Base-by-base conservation (phyloP, 2,329 filamentous ascomycete species). In the Aspergillus brunneoviolaceus region DNA sequence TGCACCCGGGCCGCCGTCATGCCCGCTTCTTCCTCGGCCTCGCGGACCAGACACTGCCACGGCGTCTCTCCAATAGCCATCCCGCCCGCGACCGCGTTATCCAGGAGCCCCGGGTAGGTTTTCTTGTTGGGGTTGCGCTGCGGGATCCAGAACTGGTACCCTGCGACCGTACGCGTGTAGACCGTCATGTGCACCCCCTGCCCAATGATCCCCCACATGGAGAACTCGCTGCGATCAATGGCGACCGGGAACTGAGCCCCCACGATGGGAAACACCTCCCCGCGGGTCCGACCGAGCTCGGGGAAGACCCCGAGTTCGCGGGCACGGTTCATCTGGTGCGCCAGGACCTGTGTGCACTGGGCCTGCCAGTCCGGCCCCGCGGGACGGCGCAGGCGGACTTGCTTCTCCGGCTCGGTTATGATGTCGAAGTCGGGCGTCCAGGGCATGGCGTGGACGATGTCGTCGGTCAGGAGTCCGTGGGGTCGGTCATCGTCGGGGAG, bases 71-170 rank as follows among this genome's bases (percentile, higher is more conserved):
- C 59, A 2, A 51, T 25, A 9, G 59, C 59, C 56, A 61, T 58
- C 11, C 59, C 59, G 5, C 59, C 59, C 5, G 59, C 59, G 12
- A 61, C 59, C 4, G 59, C 50, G 53, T 61, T 61, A 42, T 61
- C 59, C 27, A 61, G 23, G 29, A 54, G 21, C 1, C 55, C 55
- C 10, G 55, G 55, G 33, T 55, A 61, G 1, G 55, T 51, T 3
- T 47, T 31, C 51, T 61, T 61, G 9, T 52, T 51, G 10, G 19
- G n/a, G 21, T 55, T 54, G 11, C 59, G 55, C 51, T 51, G 50
- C 5, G 59, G 55, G 16, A 61, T 49, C 59, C 59, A 61, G 27
- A 61, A 55, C 48, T 55, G 58, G 25, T 54, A 7, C 12, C 48
- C 55, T 0, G 55, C 25, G 0, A 21, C 35, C 4, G 51, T 55